A percentile compares a stretch with the other conserved stretches of the same genome.
These are phyloP conservation scores for Fusarium pininemorale DNA, from an alignment of 2,329 filamentous ascomycete genomes.

Conservation along the genomic window DNA sequence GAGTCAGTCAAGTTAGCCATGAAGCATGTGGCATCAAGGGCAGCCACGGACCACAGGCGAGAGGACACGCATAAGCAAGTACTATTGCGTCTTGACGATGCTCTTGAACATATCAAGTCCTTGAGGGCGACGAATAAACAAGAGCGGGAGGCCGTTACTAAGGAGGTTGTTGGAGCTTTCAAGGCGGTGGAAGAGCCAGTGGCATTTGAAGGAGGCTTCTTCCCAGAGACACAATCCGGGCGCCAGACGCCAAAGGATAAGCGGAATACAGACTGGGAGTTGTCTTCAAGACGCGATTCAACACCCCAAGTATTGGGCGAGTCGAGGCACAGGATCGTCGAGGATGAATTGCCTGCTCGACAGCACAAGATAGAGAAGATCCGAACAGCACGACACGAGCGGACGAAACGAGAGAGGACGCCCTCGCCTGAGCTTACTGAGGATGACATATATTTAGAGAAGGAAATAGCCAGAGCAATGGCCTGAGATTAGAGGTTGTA, in stretches of 20 bases:
- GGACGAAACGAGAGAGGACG: slow-evolving; percentile 3
- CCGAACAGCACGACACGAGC: slow-evolving; percentile 7
- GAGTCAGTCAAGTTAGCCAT: slow-evolving; percentile 51
- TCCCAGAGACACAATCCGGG: slow-evolving; percentile 6
- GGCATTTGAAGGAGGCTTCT: slow-evolving; percentile 21
- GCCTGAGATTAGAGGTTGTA: slow-evolving; percentile 17
- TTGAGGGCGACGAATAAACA: slow-evolving; percentile 27
- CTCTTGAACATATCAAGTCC: slow-evolving; percentile 38
- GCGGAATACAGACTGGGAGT: slow-evolving; percentile 15
- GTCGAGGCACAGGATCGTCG: slow-evolving; percentile 9
- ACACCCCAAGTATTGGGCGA: not conserved
- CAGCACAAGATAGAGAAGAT: not conserved
- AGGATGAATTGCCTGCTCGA: not conserved
- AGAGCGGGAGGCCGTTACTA: slow-evolving; percentile 28
- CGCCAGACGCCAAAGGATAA: slow-evolving; percentile 12
- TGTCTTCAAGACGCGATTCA: slow-evolving; percentile 4
- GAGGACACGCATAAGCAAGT: slow-evolving; percentile 38
- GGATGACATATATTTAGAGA: slow-evolving; percentile 28
- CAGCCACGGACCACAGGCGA: slow-evolving; percentile 5
- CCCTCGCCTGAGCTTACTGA: slow-evolving; percentile 15
- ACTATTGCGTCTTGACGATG: slow-evolving; percentile 32
- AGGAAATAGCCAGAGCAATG: slow-evolving; percentile 32
- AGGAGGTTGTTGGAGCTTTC: slow-evolving; percentile 33
- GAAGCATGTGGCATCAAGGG: slow-evolving; percentile 46
- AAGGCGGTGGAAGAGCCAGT: slow-evolving; percentile 22